These are phyloP conservation scores for Diplodia seriata DNA, from an alignment of 2,329 filamentous ascomycete genomes.

Conservation along the genomic window DNA sequence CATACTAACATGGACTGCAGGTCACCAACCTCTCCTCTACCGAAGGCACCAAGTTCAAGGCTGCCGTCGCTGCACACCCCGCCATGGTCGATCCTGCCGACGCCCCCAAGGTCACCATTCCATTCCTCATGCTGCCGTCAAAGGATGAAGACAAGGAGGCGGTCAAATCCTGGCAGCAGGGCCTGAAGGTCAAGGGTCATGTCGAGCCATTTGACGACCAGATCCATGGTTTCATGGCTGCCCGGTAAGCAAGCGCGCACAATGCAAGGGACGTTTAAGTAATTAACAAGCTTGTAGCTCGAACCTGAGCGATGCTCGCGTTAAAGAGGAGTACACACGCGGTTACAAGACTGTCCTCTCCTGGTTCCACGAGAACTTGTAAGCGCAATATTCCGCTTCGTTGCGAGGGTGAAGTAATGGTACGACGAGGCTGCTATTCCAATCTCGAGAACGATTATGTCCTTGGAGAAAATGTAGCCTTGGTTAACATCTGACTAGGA, in stretches of 20 bases:
- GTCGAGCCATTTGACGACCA: conserved; percentile 59
- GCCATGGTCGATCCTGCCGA: conserved; percentile 67
- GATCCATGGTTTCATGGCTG: conserved; percentile 56
- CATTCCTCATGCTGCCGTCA: conserved; percentile 63
- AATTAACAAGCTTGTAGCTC: conserved; percentile 38
- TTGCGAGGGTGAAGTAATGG: conserved; percentile 21
- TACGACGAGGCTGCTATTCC: background rate
- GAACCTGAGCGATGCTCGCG: conserved; percentile 55
- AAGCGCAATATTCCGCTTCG: conserved; percentile 41
- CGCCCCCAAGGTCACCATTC: conserved; percentile 62
- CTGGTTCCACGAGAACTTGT: conserved; percentile 62
- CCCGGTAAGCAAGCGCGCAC: conserved; percentile 38
- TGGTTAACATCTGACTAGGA: background rate
- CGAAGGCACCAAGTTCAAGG: conserved; percentile 62
- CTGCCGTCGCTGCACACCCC: conserved; percentile 63
- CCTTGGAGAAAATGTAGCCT: background rate
- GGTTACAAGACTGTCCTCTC: conserved; percentile 58
- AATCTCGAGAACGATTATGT: background rate
- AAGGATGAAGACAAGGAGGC: conserved; percentile 63
- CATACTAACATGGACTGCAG: conserved; percentile 42
- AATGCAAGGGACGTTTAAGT: background rate
- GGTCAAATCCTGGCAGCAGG: conserved; percentile 57
- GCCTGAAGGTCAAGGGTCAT: conserved; percentile 54
- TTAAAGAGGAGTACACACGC: conserved; percentile 58
- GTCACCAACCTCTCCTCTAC: conserved; percentile 63